Evolutionary conservation across 192 early-diverging fungal genomes (phyloP).

Genomic region (Endogone sp.): DNA sequence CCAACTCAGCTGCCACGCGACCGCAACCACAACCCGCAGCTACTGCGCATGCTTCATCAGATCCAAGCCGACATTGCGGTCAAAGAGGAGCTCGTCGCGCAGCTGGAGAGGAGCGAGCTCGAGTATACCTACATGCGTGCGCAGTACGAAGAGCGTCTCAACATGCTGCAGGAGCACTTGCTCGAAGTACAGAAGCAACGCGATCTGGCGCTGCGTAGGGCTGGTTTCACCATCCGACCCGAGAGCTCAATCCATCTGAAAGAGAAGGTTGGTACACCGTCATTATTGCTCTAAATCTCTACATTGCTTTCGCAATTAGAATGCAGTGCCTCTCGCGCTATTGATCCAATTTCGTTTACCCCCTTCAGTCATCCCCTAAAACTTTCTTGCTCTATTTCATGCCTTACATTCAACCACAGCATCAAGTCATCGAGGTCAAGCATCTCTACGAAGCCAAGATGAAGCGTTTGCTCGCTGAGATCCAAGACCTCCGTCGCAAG

Average conservation of each 20-base stretch:
- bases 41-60: constrained; percentile 45
- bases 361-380: not conserved
- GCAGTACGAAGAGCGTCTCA: constrained; percentile 71
- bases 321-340: not conserved
- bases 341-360: not conserved
- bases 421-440: constrained; percentile 42
- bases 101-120: constrained; percentile 49
- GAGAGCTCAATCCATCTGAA: constrained; percentile 29
- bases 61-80: constrained; percentile 55
- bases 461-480: constrained; percentile 49
- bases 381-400: not conserved
- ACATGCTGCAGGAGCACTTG: constrained; percentile 55
- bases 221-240: constrained; percentile 35
- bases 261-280: constrained; percentile 23
- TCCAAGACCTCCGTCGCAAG: constrained; percentile 49
- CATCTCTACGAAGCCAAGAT: constrained; percentile 55
- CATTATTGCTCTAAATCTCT: constrained; percentile 5
- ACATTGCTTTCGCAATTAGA: not conserved
- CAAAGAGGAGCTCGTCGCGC: constrained; percentile 57
- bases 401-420: not conserved
- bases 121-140: constrained; percentile 55
- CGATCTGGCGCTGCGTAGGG: constrained; percentile 57
- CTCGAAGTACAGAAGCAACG: constrained; percentile 49
- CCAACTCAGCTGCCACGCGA: not conserved
- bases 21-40: constrained; percentile 18